Base-by-base conservation (phyloP, 345 rosid species). In the Euphorbia lathyris region DNA sequence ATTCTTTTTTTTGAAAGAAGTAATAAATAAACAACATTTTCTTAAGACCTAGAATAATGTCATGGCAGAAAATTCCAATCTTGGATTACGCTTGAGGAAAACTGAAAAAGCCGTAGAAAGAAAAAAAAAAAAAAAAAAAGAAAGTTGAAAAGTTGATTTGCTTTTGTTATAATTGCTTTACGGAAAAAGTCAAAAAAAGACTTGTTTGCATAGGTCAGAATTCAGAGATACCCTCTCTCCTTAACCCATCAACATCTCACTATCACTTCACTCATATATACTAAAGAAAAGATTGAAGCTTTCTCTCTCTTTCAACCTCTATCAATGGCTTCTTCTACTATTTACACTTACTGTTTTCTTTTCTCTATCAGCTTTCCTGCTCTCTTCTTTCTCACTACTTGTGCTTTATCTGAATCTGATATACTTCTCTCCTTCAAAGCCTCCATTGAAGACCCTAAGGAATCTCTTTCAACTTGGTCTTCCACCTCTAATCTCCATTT, bases 391-490 rank as follows among this genome's bases (percentile, higher is more conserved):
- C 51, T 67, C 16, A 7, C 51, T 8, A 59, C 78, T 32, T 75
- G 79, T 17, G 78, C 87, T 72, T 81, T 90, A 29, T 80, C 85
- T 63, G 85, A 88, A 76, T 76, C 83, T 26, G 96, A 85, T 66
- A 72, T 78, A 48, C 98, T 93, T n/a, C 88, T 93, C 67, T 76
- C 82, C 72, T 91, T 91, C 80, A 91, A 88, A 70, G 47, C 87
- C 77, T 83, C 91, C 83, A 75, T 89, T 73, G 76, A 81, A 73
- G 98, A 93, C 80, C 84, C 91, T n/a, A 83, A 79, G 55, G 65
- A 73, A 70, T 81, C 87, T 66, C 96, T 93, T 60, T 88, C 94
- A 72, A 72, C 69, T 65, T 93, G 97, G 98, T 84, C 90, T 47
- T 81, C 74, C 68, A 56, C 73, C 55, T 91, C 94, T 0, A 64